Percentiles rank a stretch among this genome's conserved stretches.
phyloP scores from a whole-genome alignment of 352 stramenopile genomes.

The Elongisporangium senticosum region DNA sequence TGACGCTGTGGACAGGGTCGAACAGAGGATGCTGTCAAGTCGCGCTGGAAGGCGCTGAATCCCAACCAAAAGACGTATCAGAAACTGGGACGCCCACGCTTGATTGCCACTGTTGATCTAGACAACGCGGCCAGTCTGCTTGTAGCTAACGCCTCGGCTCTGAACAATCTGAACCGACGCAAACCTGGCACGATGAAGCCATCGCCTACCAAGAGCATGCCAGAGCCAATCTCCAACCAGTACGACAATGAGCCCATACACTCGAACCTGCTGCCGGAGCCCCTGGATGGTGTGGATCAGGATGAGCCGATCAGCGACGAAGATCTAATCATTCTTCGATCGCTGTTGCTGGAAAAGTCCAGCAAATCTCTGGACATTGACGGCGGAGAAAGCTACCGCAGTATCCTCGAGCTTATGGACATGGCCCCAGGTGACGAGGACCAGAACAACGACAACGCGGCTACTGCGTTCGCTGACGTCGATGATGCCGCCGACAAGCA shows the following conservation, averaged over 20 bases:
- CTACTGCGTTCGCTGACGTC: slow-evolving; percentile 5
- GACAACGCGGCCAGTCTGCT: slow-evolving; percentile 16
- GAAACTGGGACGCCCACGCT: slow-evolving; percentile 62
- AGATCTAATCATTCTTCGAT: slow-evolving; percentile 57
- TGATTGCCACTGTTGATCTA: slow-evolving; percentile 41
- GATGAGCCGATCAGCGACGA: slow-evolving; percentile 53
- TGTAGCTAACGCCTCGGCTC: slow-evolving; percentile 17
- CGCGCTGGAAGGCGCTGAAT: slow-evolving; percentile 79
- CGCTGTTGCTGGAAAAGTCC: slow-evolving; percentile 48
- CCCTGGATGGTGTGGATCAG: slow-evolving; percentile 25
- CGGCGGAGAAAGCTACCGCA: slow-evolving; percentile 16
- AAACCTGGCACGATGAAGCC: background rate
- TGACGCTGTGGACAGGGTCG: slow-evolving; percentile 36
- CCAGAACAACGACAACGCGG: slow-evolving; percentile 6
- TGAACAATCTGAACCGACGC: slow-evolving; percentile 5
- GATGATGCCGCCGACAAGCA: slow-evolving; percentile 11
- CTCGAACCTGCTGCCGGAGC: slow-evolving; percentile 20
- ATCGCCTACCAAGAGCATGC: background rate
- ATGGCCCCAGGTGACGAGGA: slow-evolving; percentile 4
- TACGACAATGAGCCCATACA: background rate
- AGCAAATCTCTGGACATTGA: slow-evolving; percentile 32
- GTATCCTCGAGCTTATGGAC: slow-evolving; percentile 27
- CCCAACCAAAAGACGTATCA: slow-evolving; percentile 73
- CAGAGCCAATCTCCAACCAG: background rate
- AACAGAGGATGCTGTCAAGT: slow-evolving; percentile 77